Percentiles rank a stretch among this genome's conserved stretches.
Evolutionary conservation across 352 stramenopile genomes (phyloP).

Genomic region (Albugo laibachii): DNA sequence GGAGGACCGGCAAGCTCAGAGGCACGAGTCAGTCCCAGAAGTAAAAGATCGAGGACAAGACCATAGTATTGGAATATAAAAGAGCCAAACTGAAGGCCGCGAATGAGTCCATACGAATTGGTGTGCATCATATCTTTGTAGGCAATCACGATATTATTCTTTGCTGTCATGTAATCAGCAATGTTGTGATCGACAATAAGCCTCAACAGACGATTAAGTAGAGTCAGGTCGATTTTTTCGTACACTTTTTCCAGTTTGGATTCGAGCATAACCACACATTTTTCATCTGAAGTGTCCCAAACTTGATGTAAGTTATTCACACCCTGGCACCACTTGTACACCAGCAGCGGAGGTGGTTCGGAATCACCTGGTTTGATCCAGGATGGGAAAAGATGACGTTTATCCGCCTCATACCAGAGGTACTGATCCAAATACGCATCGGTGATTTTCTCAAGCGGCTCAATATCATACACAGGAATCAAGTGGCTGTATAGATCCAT

Average conservation of each 20-base stretch:
- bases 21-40: slow-evolving; percentile 93
- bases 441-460: slow-evolving; percentile 99
- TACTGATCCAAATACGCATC: slow-evolving; percentile 99
- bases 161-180: slow-evolving; percentile 99
- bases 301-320: slow-evolving; percentile 99
- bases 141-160: slow-evolving; percentile 98
- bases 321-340: slow-evolving; percentile 99
- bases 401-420: slow-evolving; percentile 99
- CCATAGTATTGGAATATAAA: slow-evolving; percentile 99
- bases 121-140: slow-evolving; percentile 99
- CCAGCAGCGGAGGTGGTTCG: slow-evolving; percentile 94
- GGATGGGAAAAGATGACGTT: slow-evolving; percentile 98
- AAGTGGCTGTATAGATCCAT: slow-evolving; percentile 99
- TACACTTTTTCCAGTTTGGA: slow-evolving; percentile 99
- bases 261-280: slow-evolving; percentile 98
- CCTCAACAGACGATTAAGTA: slow-evolving; percentile 95
- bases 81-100: slow-evolving; percentile 93
- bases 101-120: slow-evolving; percentile 98
- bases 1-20: slow-evolving; percentile 96
- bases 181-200: slow-evolving; percentile 99
- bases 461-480: slow-evolving; percentile 97
- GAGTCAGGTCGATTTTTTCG: slow-evolving; percentile 99
- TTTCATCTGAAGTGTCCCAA: slow-evolving; percentile 95
- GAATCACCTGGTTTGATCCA: slow-evolving; percentile 99
- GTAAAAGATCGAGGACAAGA: slow-evolving; percentile 94